These are phyloP conservation scores for Podaxis rugospora DNA, from an alignment of 768 basidiomycete genomes.

Conservation along the genomic window DNA sequence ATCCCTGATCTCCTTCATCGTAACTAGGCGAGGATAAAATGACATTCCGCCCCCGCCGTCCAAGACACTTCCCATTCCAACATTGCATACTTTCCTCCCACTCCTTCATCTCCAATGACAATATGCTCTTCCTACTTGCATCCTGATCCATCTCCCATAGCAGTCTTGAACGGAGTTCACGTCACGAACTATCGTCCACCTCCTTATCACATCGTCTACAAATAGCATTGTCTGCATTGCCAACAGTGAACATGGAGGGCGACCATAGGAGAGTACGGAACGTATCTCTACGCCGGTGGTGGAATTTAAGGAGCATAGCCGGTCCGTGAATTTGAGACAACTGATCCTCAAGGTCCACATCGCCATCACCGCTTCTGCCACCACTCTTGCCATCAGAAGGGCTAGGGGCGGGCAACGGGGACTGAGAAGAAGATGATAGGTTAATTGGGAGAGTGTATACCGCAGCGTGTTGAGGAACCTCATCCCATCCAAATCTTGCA, in stretches of 20 bases:
- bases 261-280: not conserved
- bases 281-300: not conserved
- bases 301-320: not conserved
- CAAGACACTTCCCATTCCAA: slow-evolving; percentile 13
- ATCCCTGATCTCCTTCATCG: not conserved
- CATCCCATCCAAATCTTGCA: not conserved
- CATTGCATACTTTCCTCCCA: not conserved
- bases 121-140: not conserved
- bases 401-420: no score
- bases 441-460: not conserved
- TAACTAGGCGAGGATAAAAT: not conserved
- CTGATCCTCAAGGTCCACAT: not conserved
- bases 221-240: not conserved
- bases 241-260: not conserved
- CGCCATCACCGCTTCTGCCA: not conserved
- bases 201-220: not conserved
- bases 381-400: no score
- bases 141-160: not conserved
- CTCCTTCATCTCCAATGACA: not conserved
- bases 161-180: not conserved
- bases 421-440: not conserved
- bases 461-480: not conserved
- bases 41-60: not conserved
- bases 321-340: not conserved
- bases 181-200: not conserved